Evolutionary conservation across 2,329 filamentous ascomycete genomes (phyloP).

Genomic region (Zymoseptoria ardabiliae): DNA sequence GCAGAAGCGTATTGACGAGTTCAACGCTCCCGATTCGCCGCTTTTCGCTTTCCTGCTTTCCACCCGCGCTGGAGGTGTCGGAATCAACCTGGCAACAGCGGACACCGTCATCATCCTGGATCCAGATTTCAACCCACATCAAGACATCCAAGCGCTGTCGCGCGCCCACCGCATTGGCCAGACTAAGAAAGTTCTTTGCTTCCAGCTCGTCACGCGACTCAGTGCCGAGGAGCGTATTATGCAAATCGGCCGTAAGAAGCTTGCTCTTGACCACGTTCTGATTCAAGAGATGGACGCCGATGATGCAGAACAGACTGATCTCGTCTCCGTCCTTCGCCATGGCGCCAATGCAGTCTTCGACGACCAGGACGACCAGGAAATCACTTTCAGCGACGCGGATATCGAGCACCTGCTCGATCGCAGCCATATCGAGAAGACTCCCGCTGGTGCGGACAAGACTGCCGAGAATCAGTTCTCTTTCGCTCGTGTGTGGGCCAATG

Average conservation of each 20-base stretch:
- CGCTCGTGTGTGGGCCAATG: slow-evolving; percentile 86
- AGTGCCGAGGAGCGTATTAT: slow-evolving; percentile 94
- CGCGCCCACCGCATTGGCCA: slow-evolving; percentile 95
- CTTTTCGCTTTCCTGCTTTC: slow-evolving; percentile 89
- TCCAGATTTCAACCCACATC: slow-evolving; percentile 94
- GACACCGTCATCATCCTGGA: slow-evolving; percentile 98
- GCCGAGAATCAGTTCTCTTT: slow-evolving; percentile 80
- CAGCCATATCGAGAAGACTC: slow-evolving; percentile 67
- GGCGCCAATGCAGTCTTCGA: slow-evolving; percentile 82
- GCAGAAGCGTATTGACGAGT: slow-evolving; percentile 88
- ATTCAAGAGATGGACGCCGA: slow-evolving; percentile 86
- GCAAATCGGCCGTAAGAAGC: slow-evolving; percentile 90
- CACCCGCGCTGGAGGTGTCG: slow-evolving; percentile 89
- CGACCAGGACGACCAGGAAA: slow-evolving; percentile 64
- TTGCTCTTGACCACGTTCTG: slow-evolving; percentile 88
- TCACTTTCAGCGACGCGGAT: slow-evolving; percentile 71
- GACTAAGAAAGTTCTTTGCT: slow-evolving; percentile 89
- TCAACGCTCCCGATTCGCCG: slow-evolving; percentile 74
- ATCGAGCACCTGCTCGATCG: slow-evolving; percentile 91
- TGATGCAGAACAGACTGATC: slow-evolving; percentile 68
- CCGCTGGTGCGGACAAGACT: slow-evolving; percentile 54
- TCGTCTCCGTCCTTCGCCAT: slow-evolving; percentile 81
- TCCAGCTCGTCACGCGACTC: slow-evolving; percentile 83
- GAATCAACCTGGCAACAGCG: slow-evolving; percentile 93
- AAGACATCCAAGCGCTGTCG: slow-evolving; percentile 92